A percentile compares a stretch with the other conserved stretches of the same genome.
Conservation (phyloP, 2,329 filamentous ascomycete genomes). For the Nothopassalora personata region DNA sequence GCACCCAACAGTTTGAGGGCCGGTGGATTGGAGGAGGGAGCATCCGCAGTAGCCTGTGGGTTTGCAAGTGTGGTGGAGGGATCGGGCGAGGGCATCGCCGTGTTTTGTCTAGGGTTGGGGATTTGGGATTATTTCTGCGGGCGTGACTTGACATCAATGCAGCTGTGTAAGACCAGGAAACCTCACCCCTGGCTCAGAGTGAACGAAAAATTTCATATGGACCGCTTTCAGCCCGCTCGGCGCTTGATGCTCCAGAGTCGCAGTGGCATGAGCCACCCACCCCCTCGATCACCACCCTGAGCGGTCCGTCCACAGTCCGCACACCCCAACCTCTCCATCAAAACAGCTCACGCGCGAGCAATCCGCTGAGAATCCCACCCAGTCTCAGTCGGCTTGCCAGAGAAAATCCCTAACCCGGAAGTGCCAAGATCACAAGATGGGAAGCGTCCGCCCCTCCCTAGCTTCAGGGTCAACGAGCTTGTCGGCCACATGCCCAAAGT, state of each 20-base stretch:
- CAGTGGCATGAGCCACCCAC: neutral
- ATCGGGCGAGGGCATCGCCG: neutral
- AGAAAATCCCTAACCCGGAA: conserved; percentile 46
- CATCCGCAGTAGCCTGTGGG: neutral
- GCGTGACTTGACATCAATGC: no score
- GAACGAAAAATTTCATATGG: no score
- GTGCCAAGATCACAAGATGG: conserved; percentile 43
- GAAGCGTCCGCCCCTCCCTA: conserved; percentile 39
- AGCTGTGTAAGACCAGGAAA: no score
- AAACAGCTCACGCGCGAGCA: conserved; percentile 46
- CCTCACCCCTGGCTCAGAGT: no score
- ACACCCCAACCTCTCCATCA: conserved; percentile 66
- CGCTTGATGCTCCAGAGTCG: neutral
- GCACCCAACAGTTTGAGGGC: conserved; percentile 13
- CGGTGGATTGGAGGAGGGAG: conserved; percentile 9
- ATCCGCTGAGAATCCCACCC: conserved; percentile 12
- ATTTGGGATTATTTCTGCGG: neutral
- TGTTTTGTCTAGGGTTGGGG: neutral
- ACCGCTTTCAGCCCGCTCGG: neutral
- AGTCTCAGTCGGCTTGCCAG: conserved; percentile 24
- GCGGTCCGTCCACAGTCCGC: conserved; percentile 44
- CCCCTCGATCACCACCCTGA: conserved; percentile 67
- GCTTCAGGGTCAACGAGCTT: conserved; percentile 31
- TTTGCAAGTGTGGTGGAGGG: neutral
- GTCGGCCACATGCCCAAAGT: conserved; percentile 36